phyloP scores from a whole-genome alignment of 78 protist species.

The Emiliania huxleyi region DNA sequence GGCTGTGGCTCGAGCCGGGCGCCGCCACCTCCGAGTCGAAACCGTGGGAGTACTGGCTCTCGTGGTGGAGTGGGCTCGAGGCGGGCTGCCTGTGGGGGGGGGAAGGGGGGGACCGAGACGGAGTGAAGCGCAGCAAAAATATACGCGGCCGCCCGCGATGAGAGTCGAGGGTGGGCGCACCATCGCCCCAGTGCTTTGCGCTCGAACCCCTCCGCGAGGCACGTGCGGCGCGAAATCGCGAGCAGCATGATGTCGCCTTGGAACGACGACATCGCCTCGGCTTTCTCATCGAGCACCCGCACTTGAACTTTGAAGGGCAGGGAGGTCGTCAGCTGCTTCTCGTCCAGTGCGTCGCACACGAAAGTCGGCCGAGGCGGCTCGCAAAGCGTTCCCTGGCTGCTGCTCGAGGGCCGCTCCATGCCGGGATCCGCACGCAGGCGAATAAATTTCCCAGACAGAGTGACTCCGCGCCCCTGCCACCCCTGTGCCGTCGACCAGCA shows the following conservation, averaged over 20 bases:
- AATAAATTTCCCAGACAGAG: too few relatives aligned
- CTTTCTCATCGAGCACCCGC: neutral
- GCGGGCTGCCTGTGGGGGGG: neutral
- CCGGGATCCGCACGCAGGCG: too few relatives aligned
- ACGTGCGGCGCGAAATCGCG: neutral
- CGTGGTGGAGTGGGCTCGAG: neutral
- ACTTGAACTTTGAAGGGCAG: neutral
- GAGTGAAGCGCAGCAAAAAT: too few relatives aligned
- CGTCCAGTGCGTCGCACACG: neutral
- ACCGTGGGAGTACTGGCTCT: neutral
- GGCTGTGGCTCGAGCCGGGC: neutral
- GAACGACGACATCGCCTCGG: too few relatives aligned
- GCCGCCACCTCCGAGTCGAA: neutral
- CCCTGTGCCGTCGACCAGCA: too few relatives aligned
- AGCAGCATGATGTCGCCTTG: too few relatives aligned
- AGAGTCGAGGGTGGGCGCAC: neutral
- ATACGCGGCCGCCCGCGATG: too few relatives aligned
- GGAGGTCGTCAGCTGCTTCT: neutral
- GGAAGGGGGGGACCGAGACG: too few relatives aligned
- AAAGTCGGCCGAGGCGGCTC: too few relatives aligned
- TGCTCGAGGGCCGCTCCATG: too few relatives aligned
- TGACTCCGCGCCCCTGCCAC: too few relatives aligned
- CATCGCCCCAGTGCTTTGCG: neutral
- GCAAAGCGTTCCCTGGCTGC: too few relatives aligned
- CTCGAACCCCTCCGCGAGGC: conserved; percentile 6